Evolutionary conservation across 2,329 filamentous ascomycete species (phyloP), one percentile per base, ranked within the genome.

Genomic region (Fusarium nelsonii): DNA sequence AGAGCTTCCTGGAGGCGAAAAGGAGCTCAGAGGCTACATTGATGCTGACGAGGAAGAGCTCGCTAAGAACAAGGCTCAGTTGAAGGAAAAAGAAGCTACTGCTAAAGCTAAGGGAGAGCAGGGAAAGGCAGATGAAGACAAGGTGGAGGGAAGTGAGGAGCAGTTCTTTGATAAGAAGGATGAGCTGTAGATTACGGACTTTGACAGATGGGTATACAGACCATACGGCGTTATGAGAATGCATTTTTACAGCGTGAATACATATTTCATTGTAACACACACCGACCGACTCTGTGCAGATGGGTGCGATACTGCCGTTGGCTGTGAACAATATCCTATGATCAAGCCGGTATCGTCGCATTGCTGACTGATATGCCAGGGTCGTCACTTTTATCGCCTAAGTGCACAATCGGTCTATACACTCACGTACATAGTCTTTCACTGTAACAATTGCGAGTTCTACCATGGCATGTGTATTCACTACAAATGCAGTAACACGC

Each of bases 21-120:
- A 80, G 65, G 90, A 93, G 75, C 87, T 95, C 40, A 83, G 91
- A 44, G 92, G 91, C 1, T 87, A 92, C 41, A 85, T 95, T 16
- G 89, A 91, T 30, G 85, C 87, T 2, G 83, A 87, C 1, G 82
- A 84, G 11, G 77, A 81, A 10, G 77, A 69, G 39, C 37, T 69
- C n/a, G 70, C 59, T 39, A 68, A 72, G 50, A 65, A 66, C 37
- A 51, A 64, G 57, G 63, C 70, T 32, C 61, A 71, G 46, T 4
- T 65, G 63, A 73, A 67, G 32, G 69, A 55, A 18, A 56, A 65
- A 4, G 60, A 46, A 8, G 56, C 58, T 11, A 33, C 53, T 26
- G 54, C 56, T 1, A 53, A 52, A 20, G 53, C 52, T 6, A 56
- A 70, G 20, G 78, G 78, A 61, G 67, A 69, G 12, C 53, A 70